Conservation (phyloP, 2,329 filamentous ascomycete species). For the Didymella arachidicola region DNA sequence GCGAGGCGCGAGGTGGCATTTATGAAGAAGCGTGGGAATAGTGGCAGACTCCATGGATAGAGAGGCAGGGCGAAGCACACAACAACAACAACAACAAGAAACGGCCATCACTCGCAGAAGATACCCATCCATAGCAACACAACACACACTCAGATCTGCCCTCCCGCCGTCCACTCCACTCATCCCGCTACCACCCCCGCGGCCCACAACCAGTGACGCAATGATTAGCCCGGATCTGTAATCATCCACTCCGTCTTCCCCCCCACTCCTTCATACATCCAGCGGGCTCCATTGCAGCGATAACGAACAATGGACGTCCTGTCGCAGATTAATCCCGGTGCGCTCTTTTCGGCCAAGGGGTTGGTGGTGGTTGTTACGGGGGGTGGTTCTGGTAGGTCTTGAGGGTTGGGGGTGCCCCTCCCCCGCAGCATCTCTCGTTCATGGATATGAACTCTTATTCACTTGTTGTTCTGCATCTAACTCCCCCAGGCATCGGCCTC, state of each 20-base stretch:
- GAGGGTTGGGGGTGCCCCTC: slow-evolving; percentile 28
- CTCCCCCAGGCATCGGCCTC: slow-evolving; percentile 47
- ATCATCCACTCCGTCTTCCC: slow-evolving; percentile 13
- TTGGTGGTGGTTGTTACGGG: slow-evolving; percentile 54
- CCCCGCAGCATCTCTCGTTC: slow-evolving; percentile 20
- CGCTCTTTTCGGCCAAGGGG: slow-evolving; percentile 52
- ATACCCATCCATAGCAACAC: slow-evolving; percentile 21
- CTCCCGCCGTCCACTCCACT: not conserved
- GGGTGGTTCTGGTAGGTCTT: slow-evolving; percentile 48
- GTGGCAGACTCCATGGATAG: not conserved
- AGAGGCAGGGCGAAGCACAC: not conserved
- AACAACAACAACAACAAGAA: not conserved
- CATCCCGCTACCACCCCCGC: slow-evolving; percentile 4
- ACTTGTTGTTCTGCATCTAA: not conserved
- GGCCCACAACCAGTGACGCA: slow-evolving; percentile 11
- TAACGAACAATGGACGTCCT: slow-evolving; percentile 46
- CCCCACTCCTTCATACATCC: not conserved
- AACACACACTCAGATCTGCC: slow-evolving; percentile 2
- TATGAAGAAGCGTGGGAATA: not conserved
- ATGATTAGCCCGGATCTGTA: slow-evolving; percentile 19
- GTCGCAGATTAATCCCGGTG: slow-evolving; percentile 42
- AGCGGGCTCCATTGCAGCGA: not conserved
- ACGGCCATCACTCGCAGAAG: slow-evolving; percentile 7
- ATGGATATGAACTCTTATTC: too few species aligned
- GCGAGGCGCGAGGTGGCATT: not conserved